phyloP scores from a whole-genome alignment of 768 basidiomycete species.

The Trametes meyenii region DNA sequence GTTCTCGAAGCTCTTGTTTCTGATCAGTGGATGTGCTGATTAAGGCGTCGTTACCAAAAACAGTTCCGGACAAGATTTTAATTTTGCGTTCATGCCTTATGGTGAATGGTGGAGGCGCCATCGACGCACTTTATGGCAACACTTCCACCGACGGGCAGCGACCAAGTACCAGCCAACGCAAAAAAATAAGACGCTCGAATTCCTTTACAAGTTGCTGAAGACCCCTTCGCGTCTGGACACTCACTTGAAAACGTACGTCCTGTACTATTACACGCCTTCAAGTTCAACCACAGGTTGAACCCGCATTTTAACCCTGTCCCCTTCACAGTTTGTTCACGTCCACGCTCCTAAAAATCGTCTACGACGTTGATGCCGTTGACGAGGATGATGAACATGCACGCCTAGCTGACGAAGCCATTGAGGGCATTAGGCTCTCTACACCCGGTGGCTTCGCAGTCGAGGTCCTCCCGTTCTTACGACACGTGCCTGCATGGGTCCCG shows the following conservation, averaged over 20 bases:
- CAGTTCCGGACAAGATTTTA: constrained; percentile 7
- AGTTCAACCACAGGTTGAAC: too few species aligned
- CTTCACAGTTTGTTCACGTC: neutral
- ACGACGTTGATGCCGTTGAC: constrained; percentile 30
- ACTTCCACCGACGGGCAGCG: neutral
- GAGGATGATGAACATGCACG: constrained; percentile 29
- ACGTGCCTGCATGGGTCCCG: constrained; percentile 15
- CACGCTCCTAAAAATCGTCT: constrained; percentile 30
- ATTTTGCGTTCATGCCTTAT: constrained; percentile 10
- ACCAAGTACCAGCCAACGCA: neutral
- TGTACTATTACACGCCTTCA: too few species aligned
- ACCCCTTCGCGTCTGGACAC: constrained; percentile 1
- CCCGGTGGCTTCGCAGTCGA: constrained; percentile 3
- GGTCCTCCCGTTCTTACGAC: constrained; percentile 8
- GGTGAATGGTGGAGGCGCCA: constrained; percentile 17
- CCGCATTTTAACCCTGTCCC: too few species aligned
- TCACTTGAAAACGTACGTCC: constrained; percentile 10
- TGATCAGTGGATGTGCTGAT: neutral
- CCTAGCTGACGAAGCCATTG: neutral
- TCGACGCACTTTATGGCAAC: constrained; percentile 10
- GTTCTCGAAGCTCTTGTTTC: neutral
- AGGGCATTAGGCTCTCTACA: neutral
- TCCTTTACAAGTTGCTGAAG: neutral
- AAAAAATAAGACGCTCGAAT: neutral
- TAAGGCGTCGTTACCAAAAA: neutral